Evolutionary conservation across 2,329 filamentous ascomycete genomes (phyloP).

Genomic region (Aspergillus sp.): DNA sequence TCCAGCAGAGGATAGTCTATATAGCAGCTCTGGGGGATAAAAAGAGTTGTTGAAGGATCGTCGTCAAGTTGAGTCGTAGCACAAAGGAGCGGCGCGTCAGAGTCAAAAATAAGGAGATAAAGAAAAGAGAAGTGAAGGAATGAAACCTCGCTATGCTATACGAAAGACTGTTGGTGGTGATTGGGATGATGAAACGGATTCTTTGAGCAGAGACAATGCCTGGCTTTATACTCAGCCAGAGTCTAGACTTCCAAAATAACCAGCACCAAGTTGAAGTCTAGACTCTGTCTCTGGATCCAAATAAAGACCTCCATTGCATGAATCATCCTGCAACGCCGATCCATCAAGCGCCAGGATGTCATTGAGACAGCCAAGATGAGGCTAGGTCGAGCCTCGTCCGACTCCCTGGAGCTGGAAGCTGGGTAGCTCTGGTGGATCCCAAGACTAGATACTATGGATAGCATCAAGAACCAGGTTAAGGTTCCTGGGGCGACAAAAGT

Average conservation of each 20-base stretch:
- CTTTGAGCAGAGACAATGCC: not conserved
- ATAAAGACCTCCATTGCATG: not conserved
- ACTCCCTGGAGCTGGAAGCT: too few species aligned
- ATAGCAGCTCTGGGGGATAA: not conserved
- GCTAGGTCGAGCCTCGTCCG: not conserved
- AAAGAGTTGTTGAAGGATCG: not conserved
- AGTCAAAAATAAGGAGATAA: not conserved
- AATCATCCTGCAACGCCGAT: not conserved
- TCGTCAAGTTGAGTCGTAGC: not conserved
- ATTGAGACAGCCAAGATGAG: conserved; percentile 2
- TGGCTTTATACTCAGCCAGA: not conserved
- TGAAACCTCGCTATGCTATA: not conserved
- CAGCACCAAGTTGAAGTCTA: not conserved
- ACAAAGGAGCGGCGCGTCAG: not conserved
- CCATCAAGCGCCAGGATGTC: conserved; percentile 10
- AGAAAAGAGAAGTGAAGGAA: not conserved
- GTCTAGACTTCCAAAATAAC: not conserved
- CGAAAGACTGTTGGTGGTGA: not conserved
- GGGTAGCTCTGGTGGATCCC: not conserved
- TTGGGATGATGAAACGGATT: not conserved
- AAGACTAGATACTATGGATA: not conserved
- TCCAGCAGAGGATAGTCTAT: conserved; percentile 4
- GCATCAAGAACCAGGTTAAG: not conserved
- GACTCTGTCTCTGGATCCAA: not conserved
- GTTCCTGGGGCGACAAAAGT: too few species aligned